phyloP scores from a whole-genome alignment of 83 land plant species.

The Diphasiastrum complanatum region DNA sequence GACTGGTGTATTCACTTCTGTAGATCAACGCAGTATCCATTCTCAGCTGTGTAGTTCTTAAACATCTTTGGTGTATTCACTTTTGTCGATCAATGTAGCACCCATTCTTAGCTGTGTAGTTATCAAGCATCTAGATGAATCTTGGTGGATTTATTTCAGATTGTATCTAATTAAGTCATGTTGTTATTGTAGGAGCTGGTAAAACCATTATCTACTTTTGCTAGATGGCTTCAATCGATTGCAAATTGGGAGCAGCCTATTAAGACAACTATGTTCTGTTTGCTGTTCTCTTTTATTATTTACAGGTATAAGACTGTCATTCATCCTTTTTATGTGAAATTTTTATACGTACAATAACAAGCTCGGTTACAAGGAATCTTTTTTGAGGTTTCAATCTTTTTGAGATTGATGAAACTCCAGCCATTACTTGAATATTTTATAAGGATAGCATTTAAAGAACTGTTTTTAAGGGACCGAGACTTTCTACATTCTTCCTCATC shows the following conservation, averaged over 20 bases:
- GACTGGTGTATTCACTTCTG: not conserved
- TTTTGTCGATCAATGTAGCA: not conserved
- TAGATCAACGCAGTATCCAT: not conserved
- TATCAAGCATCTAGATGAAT: not conserved
- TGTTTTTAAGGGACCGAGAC: no score
- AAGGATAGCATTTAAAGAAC: no score
- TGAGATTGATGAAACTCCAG: no score
- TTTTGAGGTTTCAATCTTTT: not conserved
- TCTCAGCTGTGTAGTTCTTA: not conserved
- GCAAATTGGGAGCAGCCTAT: conserved; percentile 46
- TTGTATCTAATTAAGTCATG: not conserved
- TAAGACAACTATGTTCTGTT: conserved; percentile 10
- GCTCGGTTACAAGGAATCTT: not conserved
- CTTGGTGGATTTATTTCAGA: not conserved
- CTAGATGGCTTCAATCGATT: conserved; percentile 31
- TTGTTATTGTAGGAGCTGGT: conserved; percentile 44
- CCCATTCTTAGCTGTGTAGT: not conserved
- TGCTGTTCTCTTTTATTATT: conserved; percentile 5
- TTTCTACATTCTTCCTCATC: no score
- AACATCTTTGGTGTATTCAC: not conserved
- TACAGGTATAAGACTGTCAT: conserved; percentile 6
- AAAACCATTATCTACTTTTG: conserved; percentile 27
- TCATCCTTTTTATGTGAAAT: not conserved
- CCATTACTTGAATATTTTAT: no score
- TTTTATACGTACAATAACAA: not conserved